Evolutionary conservation across 441 rosid species (phyloP), one percentile per base, ranked within the genome.

Genomic region (Pelargonium australe): DNA sequence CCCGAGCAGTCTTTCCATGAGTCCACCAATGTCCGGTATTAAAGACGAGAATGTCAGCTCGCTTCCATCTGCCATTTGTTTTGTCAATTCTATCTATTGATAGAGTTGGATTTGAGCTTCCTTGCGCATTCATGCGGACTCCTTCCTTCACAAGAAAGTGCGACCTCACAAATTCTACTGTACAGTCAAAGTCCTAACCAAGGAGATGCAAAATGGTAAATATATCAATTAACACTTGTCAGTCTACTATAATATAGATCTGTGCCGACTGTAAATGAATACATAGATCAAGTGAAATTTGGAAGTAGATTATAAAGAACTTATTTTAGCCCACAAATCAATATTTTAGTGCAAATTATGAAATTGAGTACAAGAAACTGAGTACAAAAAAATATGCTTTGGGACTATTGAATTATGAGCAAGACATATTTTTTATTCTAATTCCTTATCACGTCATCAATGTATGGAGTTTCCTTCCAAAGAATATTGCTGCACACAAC

Each of bases 1-100:
- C 97, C 49, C 96, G 85, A 44, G 95, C 86, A 69, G 97, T 94
- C 81, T 91, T 94, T 69, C 97, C 97, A 82, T 91, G 97, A 76
- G 85, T 84, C 98, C 98, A 94, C 97, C 96, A 91, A 73, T 94
- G 98, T 62, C 88, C 97, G 41, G 96, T 94, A 79, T 94, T 94
- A 73, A 94, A 94, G 65, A 91, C 86, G 67, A 91, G 85, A 75
- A 94, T 89, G 78, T 94, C 85, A 51, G 91, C 96, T 41, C 81
- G 82, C 81, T 82, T 87, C 97, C 96, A 91, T 73, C 80, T 81
- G 4, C 73, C 71, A 41, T 86, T 60, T 34, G 88, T 66, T 87
- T 91, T 89, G 82, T 91, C 97, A 65, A 91, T 89, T 78, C 70
- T 79, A 77, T 94, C 98, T 61, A 94, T 86, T 17, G 89, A 88